Evolutionary conservation across 2,329 filamentous ascomycete species (phyloP), one percentile per base, ranked within the genome.

Genomic region (Penicillium sp.): DNA sequence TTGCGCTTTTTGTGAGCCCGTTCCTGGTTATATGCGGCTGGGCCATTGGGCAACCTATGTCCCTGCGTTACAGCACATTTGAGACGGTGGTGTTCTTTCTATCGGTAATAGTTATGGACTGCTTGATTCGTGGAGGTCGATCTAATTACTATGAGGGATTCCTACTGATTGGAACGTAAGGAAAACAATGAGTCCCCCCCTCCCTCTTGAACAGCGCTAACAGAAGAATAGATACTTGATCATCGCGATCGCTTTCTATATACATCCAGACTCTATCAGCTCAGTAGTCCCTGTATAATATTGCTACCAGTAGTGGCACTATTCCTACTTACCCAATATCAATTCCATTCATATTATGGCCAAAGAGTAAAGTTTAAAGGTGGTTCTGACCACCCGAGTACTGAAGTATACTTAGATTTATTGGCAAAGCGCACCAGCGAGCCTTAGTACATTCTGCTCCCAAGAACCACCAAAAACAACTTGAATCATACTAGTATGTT

Each of bases 11-110:
- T 58, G 81, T 58, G 17, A 83, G 80, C 2, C 81, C 81, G 5
- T 80, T 81, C 69, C 68, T 83, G 45, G 80, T 83, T 49, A 77
- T 83, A 34, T 73, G 82, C 8, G 81, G 81, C 44, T 83, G 80
- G 80, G 76, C 78, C 61, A 78, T 83, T 51, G 75, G 72, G 18
- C 64, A 78, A 57, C 71, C 75, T 40, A 82, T 82, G 80, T 59
- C 58, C 5, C 37, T 62, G 7, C 51, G 52, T 18, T 62, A 57
- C 17, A 58, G 55, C 30, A 54, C 55, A 4, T 61, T 61, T 13
- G 56, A 62, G 37, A 61, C 56, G 0, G 58, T 54, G 15, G 54
- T 58, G 3, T 55, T 62, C 24, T 60, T 57, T 4, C 34, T 61
- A 9, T 55, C 59, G 15, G 58, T 61, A 1, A 58, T 61, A 9